These are phyloP conservation scores for Plasmodium reichenowi DNA, from an alignment of 169 alveolate genomes.

Conservation along the genomic window DNA sequence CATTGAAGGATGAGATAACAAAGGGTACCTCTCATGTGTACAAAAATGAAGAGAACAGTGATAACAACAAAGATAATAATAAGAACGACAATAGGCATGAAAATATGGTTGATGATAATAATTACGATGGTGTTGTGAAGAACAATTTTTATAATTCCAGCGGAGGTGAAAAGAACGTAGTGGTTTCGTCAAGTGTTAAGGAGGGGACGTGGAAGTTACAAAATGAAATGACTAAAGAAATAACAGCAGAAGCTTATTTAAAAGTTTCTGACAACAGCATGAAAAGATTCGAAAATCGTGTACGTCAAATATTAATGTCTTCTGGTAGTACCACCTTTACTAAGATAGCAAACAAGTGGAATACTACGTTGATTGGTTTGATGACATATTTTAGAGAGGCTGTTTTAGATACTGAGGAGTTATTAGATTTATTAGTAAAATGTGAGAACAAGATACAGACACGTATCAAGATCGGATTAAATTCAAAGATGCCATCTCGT, in stretches of 20 bases:
- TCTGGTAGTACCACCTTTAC: conserved; percentile 99
- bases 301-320: conserved; percentile 98
- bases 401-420: conserved; percentile 98
- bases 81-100: no score
- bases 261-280: conserved; percentile 99
- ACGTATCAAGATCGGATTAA: conserved; percentile 99
- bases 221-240: conserved; percentile 98
- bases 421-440: conserved; percentile 98
- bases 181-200: conserved; percentile 66
- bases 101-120: no score
- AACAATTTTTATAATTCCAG: background rate
- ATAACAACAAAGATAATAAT: no score
- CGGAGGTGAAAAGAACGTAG: conserved; percentile 35
- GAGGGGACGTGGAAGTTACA: conserved; percentile 99
- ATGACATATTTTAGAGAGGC: conserved; percentile 99
- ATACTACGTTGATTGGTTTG: conserved; percentile 97
- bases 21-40: no score
- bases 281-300: conserved; percentile 96
- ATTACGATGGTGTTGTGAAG: no score
- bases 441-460: conserved; percentile 99
- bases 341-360: conserved; percentile 99
- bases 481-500: conserved; percentile 99
- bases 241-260: conserved; percentile 98
- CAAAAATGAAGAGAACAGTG: no score
- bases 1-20: no score